These are phyloP conservation scores for Xylariomycetidae sp. DNA, from an alignment of 2,329 filamentous ascomycete species.

Conservation along the genomic window DNA sequence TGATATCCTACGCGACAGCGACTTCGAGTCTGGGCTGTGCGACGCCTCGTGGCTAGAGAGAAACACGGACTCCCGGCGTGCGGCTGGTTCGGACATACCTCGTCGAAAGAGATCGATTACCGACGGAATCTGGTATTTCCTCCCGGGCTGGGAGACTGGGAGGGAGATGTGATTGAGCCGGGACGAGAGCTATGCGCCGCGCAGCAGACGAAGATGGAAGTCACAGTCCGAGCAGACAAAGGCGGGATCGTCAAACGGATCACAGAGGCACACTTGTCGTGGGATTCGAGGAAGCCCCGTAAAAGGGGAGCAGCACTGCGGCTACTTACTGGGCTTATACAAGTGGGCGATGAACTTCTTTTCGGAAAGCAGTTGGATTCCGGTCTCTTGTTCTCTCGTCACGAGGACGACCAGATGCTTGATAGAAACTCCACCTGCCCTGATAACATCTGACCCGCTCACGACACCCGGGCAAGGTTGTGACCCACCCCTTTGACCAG, in stretches of 20 bases:
- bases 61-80: slow-evolving; percentile 4
- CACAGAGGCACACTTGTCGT: slow-evolving; percentile 7
- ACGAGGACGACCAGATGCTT: no score
- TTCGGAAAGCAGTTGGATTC: no score
- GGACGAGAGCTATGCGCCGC: slow-evolving; percentile 10
- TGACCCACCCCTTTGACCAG: no score
- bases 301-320: no score
- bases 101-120: slow-evolving; percentile 11
- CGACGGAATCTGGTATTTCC: slow-evolving; percentile 1
- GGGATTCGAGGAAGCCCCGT: no score
- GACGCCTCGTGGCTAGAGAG: slow-evolving; percentile 11
- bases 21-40: slow-evolving; percentile 6
- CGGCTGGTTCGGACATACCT: slow-evolving; percentile 2
- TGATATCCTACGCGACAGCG: slow-evolving; percentile 7
- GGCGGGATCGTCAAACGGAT: slow-evolving; percentile 11
- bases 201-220: slow-evolving; percentile 14
- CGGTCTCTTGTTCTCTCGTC: no score
- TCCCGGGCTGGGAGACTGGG: neutral
- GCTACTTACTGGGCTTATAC: no score
- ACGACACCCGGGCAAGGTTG: no score
- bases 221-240: slow-evolving; percentile 8
- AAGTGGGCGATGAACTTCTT: no score
- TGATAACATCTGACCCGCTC: no score
- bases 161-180: slow-evolving; percentile 7
- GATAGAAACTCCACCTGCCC: no score